Evolutionary conservation across 83 land plant species (phyloP), one percentile per base, ranked within the genome.

Genomic region (Isoetes engelmannii): DNA sequence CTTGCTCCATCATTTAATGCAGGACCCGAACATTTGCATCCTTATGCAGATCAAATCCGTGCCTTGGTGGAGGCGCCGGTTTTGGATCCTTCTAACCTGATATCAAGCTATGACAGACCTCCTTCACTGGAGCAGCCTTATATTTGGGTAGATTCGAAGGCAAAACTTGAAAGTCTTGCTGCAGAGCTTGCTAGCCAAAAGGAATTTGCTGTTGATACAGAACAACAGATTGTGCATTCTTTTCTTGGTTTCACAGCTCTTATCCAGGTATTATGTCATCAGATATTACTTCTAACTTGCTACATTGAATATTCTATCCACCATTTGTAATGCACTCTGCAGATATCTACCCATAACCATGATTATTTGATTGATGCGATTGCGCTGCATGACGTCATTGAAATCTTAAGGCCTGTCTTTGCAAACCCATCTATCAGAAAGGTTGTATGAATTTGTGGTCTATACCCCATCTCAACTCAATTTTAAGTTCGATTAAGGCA

Each of bases 161-260:
- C 63, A 13, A 74, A 84, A 69, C 69, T 93, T 45, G 77, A 78
- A 51, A 74, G 53, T 6, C 79, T 93, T 43, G 86, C 74, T 19
- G 64, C 78, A 17, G 46, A 68, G 7, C 74, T 93, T 57, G 72
- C 83, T 50, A 69, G 71, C 28, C 85, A 88, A 49, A 53, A 8
- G 44, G 85, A 83, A 44, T 85, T 93, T 80, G 96, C 84, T 45
- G 96, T 93, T 60, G 98, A 93, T 77, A 93, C 92, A 53, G 96
- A 93, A 61, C 98, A 93, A 66, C 98, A 93, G 61, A 86, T 85
- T 74, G 58, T 90, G 10, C 79, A 82, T n/a, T 90, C 96, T 4
- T 93, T 93, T 72, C 83, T 81, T 49, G 98, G 98, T 21, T 90
- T 90, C 69, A 93, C 90, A 15, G 92, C 98, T 70, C 79, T 93